Evolutionary conservation across 768 basidiomycete species (phyloP).

Genomic region (Mycena floridula): DNA sequence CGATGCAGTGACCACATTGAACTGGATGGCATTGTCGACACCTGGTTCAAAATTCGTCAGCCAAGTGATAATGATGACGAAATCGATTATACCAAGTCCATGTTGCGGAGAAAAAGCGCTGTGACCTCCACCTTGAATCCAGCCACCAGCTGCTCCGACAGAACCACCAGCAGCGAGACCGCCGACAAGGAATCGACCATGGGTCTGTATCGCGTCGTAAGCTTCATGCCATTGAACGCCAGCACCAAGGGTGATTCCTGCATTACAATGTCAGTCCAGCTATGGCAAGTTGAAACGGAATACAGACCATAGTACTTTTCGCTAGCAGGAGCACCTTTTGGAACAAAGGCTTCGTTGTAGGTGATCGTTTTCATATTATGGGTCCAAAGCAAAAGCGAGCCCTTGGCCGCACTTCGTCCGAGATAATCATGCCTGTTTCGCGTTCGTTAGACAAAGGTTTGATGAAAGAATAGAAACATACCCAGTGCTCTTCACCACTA

Average conservation of each 20-base stretch:
- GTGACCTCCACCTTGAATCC: slow-evolving; percentile 28
- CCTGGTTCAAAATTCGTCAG: too few relatives aligned
- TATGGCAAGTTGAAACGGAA: too few relatives aligned
- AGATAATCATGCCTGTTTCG: background rate
- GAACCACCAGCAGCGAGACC: slow-evolving; percentile 19
- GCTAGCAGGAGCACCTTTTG: background rate
- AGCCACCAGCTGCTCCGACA: slow-evolving; percentile 28
- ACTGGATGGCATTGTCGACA: background rate
- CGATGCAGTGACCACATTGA: background rate
- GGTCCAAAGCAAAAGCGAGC: slow-evolving; percentile 26
- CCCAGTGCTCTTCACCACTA: slow-evolving; percentile 2
- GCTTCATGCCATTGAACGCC: too few relatives aligned
- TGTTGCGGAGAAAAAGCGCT: slow-evolving; percentile 15
- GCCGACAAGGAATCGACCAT: slow-evolving; percentile 26
- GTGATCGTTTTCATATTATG: slow-evolving; percentile 14
- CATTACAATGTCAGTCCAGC: background rate
- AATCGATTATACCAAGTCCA: background rate
- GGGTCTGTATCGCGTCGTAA: background rate
- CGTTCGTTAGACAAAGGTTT: background rate
- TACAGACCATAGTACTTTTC: background rate
- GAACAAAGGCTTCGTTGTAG: background rate
- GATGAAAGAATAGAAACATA: background rate
- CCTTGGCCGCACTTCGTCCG: background rate
- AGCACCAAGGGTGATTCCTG: too few relatives aligned
- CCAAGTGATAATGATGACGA: too few relatives aligned